phyloP scores from a whole-genome alignment of 2,329 filamentous ascomycete species.

The Colletotrichum viniferum region DNA sequence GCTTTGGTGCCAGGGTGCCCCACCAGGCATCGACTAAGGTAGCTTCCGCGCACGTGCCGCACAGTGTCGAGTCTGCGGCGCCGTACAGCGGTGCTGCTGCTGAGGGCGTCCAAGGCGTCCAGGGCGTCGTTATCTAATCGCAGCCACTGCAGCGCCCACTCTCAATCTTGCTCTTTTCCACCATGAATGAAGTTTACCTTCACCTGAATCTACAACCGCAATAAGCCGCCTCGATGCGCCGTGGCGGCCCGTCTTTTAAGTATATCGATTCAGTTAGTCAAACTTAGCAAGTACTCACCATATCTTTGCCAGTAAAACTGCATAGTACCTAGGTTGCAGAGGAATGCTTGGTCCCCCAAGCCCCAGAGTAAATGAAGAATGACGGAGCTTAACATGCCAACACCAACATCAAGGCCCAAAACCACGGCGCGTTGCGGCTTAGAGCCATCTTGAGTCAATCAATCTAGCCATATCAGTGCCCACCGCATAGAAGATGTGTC shows the following conservation, averaged over 20 bases:
- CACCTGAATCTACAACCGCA: background rate
- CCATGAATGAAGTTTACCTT: background rate
- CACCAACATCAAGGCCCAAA: background rate
- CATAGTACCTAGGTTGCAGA: background rate
- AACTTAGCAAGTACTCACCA: background rate
- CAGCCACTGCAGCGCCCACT: background rate
- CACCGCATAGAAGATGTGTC: background rate
- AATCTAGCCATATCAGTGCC: background rate
- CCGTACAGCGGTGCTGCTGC: background rate
- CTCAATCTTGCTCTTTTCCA: background rate
- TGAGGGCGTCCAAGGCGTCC: background rate
- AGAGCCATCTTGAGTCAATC: background rate
- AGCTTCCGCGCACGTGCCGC: background rate
- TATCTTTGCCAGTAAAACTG: background rate
- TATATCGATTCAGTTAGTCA: background rate
- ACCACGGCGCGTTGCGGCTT: background rate
- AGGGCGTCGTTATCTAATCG: background rate
- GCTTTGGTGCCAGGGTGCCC: background rate
- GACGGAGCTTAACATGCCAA: background rate
- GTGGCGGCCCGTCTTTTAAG: background rate
- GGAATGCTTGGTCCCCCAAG: background rate
- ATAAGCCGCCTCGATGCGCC: background rate
- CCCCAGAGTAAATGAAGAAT: background rate
- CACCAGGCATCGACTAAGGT: background rate
- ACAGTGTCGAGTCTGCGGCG: background rate